Percentiles rank a stretch among this genome's conserved stretches.
phyloP scores from a whole-genome alignment of 108 stramenopile genomes.

The Discostella stelligeroides region DNA sequence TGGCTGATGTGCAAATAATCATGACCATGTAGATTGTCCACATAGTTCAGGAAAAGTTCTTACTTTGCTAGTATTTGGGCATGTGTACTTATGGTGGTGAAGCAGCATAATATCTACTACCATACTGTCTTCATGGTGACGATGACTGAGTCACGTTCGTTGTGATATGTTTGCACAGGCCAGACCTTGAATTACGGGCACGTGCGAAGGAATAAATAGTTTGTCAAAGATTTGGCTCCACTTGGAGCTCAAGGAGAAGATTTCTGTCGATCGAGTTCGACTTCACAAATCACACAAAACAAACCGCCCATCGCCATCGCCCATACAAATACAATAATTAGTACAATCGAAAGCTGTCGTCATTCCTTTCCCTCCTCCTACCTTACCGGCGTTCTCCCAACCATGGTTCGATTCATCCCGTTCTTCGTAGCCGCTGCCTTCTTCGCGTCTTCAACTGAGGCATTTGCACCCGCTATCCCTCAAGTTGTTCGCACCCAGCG shows the following conservation, averaged over 20 bases:
- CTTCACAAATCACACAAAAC: too few relatives aligned
- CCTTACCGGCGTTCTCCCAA: too few relatives aligned
- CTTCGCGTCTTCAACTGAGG: conserved; percentile 15
- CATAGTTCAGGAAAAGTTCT: conserved; percentile 4
- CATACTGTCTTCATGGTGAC: too few relatives aligned
- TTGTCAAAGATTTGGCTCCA: neutral
- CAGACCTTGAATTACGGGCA: neutral
- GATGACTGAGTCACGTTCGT: too few relatives aligned
- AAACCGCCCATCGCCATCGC: too few relatives aligned
- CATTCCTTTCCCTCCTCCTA: too few relatives aligned
- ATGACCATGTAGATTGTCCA: conserved; percentile 24
- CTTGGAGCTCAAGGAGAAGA: neutral
- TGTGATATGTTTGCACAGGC: too few relatives aligned
- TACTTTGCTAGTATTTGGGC: too few relatives aligned
- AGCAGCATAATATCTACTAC: too few relatives aligned
- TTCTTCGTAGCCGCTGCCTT: conserved; percentile 22
- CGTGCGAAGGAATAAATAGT: neutral
- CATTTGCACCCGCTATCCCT: conserved; percentile 30
- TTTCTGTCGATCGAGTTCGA: neutral
- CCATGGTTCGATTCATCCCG: conserved; percentile 36
- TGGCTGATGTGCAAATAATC: conserved; percentile 21
- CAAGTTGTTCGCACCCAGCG: conserved; percentile 25
- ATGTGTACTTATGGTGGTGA: too few relatives aligned
- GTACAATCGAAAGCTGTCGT: too few relatives aligned
- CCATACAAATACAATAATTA: too few relatives aligned